Base-by-base conservation (phyloP, 805 yeast genomes). In the Lipomyces lipofer region DNA sequence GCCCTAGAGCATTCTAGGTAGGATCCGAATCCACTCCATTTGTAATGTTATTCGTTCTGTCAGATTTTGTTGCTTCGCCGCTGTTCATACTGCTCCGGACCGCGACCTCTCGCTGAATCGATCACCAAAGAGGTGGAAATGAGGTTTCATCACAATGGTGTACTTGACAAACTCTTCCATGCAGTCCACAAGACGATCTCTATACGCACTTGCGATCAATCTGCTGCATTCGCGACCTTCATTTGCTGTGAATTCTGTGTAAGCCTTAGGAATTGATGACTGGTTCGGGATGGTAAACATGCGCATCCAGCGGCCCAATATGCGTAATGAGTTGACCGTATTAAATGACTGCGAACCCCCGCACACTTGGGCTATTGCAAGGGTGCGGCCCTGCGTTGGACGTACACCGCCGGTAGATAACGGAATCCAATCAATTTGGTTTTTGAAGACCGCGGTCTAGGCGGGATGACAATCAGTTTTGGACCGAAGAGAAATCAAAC, bases 241-340 rank as follows among this genome's bases (percentile, higher is more conserved):
- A 13, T n/a, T 19, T 7, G 22, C 42, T 7, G 49, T 32, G 10
- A 46, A 46, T 21, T 46, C 24, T 15, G 49, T 46, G 28, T 35
- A 46, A 9, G 49, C 49, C 19, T 46, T 46, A 12, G 49, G 49
- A 8, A 46, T 46, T 9, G 49, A 46, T 13, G 52, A 42, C 28
- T 46, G 49, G 21, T 46, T 46, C 15, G 49, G 52, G 21, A 46
- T 46, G 8, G 49, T 46, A 51, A 46, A 15, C 49, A 46, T 46
- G 47, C 49, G 49, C 49, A 46, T 46, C 49, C 49, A 46, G 13
- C 49, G 49, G 25, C 49, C 49, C 8, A 46, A 27, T 8, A 46
- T 42, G n/a, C 49, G 49, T 8, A 46, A 28, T 6, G 49, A 10
- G 49, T 46, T 46, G n/a, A 46, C 49, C 9, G 49, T 38, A 28